phyloP scores from a whole-genome alignment of 371 early-diverging fungal genomes.

The Lichtheimia ornata region DNA sequence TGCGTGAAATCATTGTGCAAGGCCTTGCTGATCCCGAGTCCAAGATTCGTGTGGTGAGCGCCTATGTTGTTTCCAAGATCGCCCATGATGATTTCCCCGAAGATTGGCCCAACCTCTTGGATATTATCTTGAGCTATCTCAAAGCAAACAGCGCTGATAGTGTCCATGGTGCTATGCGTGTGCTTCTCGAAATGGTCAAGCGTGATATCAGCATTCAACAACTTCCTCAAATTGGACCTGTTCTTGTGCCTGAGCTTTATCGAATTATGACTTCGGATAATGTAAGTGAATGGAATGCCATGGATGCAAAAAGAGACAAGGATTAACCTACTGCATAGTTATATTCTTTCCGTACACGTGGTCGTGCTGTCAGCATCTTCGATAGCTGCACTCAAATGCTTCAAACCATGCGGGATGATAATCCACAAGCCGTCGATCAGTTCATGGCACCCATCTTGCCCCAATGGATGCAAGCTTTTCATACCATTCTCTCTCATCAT shows the following conservation, averaged over 20 bases:
- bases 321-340: conserved; percentile 21
- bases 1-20: conserved; percentile 54
- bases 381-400: conserved; percentile 83
- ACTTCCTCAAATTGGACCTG: conserved; percentile 75
- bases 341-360: conserved; percentile 72
- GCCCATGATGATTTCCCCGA: conserved; percentile 94
- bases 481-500: conserved; percentile 61
- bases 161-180: conserved; percentile 88
- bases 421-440: conserved; percentile 66
- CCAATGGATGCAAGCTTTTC: conserved; percentile 78
- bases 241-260: conserved; percentile 82
- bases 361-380: conserved; percentile 80
- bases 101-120: conserved; percentile 90
- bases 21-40: conserved; percentile 59
- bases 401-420: conserved; percentile 74
- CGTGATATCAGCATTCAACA: conserved; percentile 88
- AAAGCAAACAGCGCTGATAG: conserved; percentile 67
- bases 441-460: conserved; percentile 77
- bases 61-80: conserved; percentile 85
- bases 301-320: conserved; percentile 3
- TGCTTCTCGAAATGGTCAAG: conserved; percentile 82
- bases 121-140: conserved; percentile 71
- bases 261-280: conserved; percentile 66
- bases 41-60: conserved; percentile 70
- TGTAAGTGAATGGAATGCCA: conserved; percentile 15